These are phyloP conservation scores for Lipomyces kockii DNA, from an alignment of 805 yeast species.

Conservation along the genomic window DNA sequence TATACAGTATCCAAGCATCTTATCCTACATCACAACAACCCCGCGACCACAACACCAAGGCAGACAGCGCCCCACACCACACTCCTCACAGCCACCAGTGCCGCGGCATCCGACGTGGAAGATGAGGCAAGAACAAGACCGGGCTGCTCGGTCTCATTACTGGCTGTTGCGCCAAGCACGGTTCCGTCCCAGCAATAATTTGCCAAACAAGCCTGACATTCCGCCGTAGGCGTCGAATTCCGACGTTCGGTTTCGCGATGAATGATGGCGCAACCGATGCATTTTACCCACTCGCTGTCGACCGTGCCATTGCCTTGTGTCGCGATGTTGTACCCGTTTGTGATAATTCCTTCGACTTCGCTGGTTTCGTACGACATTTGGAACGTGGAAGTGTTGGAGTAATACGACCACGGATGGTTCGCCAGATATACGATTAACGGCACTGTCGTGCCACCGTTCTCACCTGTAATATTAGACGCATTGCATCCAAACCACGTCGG, in stretches of 20 bases:
- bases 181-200: constrained; percentile 80
- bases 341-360: constrained; percentile 64
- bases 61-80: not conserved
- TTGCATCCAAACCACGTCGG: constrained; percentile 89
- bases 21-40: not conserved
- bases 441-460: constrained; percentile 54
- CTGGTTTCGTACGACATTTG: constrained; percentile 64
- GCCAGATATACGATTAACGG: constrained; percentile 81
- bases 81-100: not conserved
- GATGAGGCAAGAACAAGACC: not conserved
- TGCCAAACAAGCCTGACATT: constrained; percentile 73
- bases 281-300: constrained; percentile 70
- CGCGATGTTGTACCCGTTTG: constrained; percentile 77
- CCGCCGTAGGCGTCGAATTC: constrained; percentile 62
- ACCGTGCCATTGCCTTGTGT: constrained; percentile 71
- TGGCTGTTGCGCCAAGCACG: constrained; percentile 24
- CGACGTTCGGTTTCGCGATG: constrained; percentile 79
- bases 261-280: constrained; percentile 84
- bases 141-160: constrained; percentile 21
- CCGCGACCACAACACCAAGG: constrained; percentile 3
- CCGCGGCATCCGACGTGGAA: constrained; percentile 2
- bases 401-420: constrained; percentile 66
- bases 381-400: constrained; percentile 73
- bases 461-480: constrained; percentile 60
- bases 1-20: not conserved